Conservation (phyloP, 2,329 filamentous ascomycete genomes). For the Ustulina deusta region DNA sequence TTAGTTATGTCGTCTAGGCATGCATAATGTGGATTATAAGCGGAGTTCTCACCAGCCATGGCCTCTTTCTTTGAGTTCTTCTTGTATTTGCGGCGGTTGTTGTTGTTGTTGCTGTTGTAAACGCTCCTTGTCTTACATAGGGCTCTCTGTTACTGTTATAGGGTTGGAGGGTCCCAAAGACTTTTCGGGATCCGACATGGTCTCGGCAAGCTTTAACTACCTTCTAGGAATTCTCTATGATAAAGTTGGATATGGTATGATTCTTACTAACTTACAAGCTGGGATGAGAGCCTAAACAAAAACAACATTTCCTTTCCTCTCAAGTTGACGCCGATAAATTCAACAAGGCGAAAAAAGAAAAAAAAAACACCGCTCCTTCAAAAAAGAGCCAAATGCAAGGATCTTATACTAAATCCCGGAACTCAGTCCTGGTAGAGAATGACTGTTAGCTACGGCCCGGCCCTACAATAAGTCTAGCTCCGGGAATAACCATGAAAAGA, state of each 20-base stretch:
- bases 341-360: neutral
- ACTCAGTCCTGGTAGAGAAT: neutral
- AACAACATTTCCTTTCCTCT: neutral
- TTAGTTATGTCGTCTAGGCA: constrained; percentile 5
- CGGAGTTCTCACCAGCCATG: constrained; percentile 67
- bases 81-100: constrained; percentile 63
- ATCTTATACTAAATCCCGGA: neutral
- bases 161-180: neutral
- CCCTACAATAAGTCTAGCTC: too few species aligned
- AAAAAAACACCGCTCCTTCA: too few species aligned
- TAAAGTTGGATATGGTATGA: neutral
- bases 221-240: neutral
- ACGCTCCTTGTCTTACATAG: constrained; percentile 14
- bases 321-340: neutral
- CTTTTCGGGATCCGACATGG: constrained; percentile 30
- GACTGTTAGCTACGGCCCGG: neutral
- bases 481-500: constrained; percentile 27
- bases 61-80: constrained; percentile 64
- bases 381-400: neutral
- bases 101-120: constrained; percentile 10
- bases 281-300: neutral
- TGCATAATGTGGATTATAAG: neutral
- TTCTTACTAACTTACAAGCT: neutral
- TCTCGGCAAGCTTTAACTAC: constrained; percentile 9
- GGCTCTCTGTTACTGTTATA: constrained; percentile 9